A percentile compares a stretch with the other conserved stretches of the same genome.
phyloP scores from a whole-genome alignment of 495 filamentous ascomycete species.

The Tricharina praecox region DNA sequence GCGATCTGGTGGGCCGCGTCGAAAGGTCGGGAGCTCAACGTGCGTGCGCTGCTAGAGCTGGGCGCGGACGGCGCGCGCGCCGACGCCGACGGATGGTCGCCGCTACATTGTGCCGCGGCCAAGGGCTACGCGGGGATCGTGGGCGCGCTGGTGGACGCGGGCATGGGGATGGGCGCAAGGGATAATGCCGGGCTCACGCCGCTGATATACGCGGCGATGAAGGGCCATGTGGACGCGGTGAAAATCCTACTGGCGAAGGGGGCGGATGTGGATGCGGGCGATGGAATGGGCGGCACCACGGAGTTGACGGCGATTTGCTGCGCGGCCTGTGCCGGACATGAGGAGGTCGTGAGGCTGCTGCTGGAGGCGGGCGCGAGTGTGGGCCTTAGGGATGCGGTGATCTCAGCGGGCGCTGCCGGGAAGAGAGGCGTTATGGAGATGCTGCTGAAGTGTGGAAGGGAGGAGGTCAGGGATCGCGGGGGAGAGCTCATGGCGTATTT shows the following conservation, averaged over 20 bases:
- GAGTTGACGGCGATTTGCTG: neutral
- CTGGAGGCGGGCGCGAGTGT: neutral
- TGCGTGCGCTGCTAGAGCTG: slow-evolving; percentile 3
- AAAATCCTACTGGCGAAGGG: neutral
- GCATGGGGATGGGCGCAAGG: slow-evolving; percentile 1
- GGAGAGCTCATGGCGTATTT: neutral
- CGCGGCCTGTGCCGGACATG: neutral
- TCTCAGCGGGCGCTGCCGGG: neutral
- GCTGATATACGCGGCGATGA: slow-evolving; percentile 2
- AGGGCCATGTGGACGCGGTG: neutral
- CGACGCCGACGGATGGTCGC: slow-evolving; percentile 7
- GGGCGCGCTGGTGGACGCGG: slow-evolving; percentile 8
- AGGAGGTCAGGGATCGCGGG: neutral
- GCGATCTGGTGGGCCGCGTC: neutral
- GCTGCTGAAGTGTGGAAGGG: neutral
- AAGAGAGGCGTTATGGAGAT: neutral
- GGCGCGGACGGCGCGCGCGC: slow-evolving; percentile 5
- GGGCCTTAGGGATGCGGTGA: neutral
- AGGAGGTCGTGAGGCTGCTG: neutral
- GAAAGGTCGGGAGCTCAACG: neutral
- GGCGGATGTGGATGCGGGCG: neutral
- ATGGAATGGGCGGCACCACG: neutral
- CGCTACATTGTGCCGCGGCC: slow-evolving; percentile 8
- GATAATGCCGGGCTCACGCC: slow-evolving; percentile 4
- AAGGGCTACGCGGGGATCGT: slow-evolving; percentile 7